phyloP scores from a whole-genome alignment of 345 rosid species.

The Adansonia digitata region DNA sequence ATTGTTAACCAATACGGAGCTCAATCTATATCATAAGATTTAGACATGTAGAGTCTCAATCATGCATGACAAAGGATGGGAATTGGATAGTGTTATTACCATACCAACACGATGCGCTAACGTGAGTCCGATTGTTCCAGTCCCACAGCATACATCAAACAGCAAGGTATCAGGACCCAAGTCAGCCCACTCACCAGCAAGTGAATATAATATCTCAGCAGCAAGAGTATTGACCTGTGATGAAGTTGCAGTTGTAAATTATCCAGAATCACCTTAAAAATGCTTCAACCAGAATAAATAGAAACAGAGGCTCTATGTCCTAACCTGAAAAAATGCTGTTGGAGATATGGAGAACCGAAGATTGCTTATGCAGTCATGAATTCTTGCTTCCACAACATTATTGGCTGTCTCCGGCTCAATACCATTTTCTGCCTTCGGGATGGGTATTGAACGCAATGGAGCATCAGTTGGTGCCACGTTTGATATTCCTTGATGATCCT shows the following conservation, averaged over 20 bases:
- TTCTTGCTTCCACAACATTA: conserved; percentile 59
- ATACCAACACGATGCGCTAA: conserved; percentile 88
- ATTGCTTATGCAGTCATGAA: conserved; percentile 73
- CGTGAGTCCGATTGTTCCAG: conserved; percentile 94
- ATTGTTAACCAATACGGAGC: background rate
- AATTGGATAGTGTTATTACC: conserved; percentile 49
- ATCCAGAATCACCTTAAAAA: background rate
- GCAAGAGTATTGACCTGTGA: conserved; percentile 84
- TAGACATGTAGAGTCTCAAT: background rate
- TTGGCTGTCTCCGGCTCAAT: conserved; percentile 22
- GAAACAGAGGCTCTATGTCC: conserved; percentile 8
- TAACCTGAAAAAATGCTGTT: conserved; percentile 90
- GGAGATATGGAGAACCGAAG: conserved; percentile 86
- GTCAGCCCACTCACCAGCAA: conserved; percentile 98
- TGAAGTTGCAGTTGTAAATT: conserved; percentile 7
- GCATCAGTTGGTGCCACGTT: conserved; percentile 88
- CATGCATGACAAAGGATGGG: background rate
- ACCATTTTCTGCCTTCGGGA: conserved; percentile 36
- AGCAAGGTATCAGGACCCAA: conserved; percentile 80
- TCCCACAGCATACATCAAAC: conserved; percentile 94
- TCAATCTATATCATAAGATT: conserved; percentile 1
- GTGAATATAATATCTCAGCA: conserved; percentile 91
- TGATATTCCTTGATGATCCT: conserved; percentile 97
- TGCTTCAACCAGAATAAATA: conserved; percentile 1
- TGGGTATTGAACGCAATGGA: conserved; percentile 48